These are phyloP conservation scores for Ogataea paraovalis DNA, from an alignment of 805 yeast genomes.

Conservation along the genomic window DNA sequence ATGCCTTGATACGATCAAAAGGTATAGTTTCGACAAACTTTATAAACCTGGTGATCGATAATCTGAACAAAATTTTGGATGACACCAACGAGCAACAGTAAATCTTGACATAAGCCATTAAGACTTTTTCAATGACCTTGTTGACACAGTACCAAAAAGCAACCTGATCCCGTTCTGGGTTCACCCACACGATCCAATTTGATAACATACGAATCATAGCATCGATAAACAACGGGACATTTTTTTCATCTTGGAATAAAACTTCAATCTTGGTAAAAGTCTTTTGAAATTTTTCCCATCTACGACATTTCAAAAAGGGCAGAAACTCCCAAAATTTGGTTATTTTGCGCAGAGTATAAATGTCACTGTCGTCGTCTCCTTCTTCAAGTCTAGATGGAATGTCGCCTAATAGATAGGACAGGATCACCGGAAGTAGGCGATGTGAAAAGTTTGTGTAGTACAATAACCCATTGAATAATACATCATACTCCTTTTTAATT, in stretches of 20 bases:
- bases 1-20: constrained; percentile 13
- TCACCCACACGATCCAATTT: constrained; percentile 12
- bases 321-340: constrained; percentile 17
- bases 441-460: constrained; percentile 8
- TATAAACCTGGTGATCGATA: constrained; percentile 12
- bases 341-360: background rate
- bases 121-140: constrained; percentile 8
- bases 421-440: constrained; percentile 6
- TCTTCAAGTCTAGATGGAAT: constrained; percentile 1
- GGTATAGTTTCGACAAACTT: constrained; percentile 20
- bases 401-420: constrained; percentile 3
- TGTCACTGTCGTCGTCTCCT: background rate
- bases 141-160: constrained; percentile 18
- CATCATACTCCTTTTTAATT: constrained; percentile 6
- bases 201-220: constrained; percentile 7
- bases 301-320: constrained; percentile 5
- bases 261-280: constrained; percentile 4
- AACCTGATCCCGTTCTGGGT: background rate
- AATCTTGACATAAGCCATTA: constrained; percentile 3
- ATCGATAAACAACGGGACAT: constrained; percentile 1
- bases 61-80: constrained; percentile 3
- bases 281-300: constrained; percentile 15
- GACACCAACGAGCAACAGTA: constrained; percentile 9
- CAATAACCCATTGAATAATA: constrained; percentile 13
- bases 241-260: constrained; percentile 2